These are phyloP conservation scores for Martensiomyces pterosporus DNA, from an alignment of 192 early-diverging fungal species.

Conservation along the genomic window DNA sequence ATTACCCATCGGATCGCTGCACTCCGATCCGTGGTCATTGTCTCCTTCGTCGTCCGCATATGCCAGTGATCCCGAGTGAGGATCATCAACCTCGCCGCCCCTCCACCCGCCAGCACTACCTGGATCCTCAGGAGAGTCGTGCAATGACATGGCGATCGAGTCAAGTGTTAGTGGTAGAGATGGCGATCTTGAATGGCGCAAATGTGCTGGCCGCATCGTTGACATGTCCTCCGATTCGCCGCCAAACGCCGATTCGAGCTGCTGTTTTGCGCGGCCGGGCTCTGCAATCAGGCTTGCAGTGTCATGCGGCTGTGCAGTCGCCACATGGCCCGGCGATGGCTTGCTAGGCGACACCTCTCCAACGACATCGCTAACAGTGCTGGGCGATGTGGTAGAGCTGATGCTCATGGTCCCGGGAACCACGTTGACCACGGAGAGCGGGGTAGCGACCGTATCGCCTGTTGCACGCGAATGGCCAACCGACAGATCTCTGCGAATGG, in stretches of 20 bases:
- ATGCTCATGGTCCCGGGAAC: slow-evolving; percentile 14
- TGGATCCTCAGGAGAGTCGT: background rate
- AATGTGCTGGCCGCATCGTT: background rate
- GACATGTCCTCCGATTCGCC: slow-evolving; percentile 14
- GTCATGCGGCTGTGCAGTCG: no score
- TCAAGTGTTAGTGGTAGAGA: slow-evolving; percentile 13
- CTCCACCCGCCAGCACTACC: no score
- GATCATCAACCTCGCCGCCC: no score
- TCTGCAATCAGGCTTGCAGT: no score
- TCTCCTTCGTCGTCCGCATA: no score
- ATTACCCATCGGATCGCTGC: no score
- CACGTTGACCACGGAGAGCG: slow-evolving; percentile 47
- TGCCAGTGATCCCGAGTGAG: no score
- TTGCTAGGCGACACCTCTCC: no score
- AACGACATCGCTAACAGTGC: no score
- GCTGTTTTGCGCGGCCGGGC: no score
- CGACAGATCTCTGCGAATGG: slow-evolving; percentile 11
- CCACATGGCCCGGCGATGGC: no score
- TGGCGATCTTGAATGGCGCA: slow-evolving; percentile 15
- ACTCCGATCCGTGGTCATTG: no score
- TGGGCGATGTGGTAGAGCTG: slow-evolving; percentile 22
- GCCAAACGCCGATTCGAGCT: slow-evolving; percentile 18
- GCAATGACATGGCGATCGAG: background rate
- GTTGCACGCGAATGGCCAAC: slow-evolving; percentile 25
- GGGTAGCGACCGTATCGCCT: slow-evolving; percentile 34